Conservation (phyloP, 306 rosid species). For the Albizia julibrissin region DNA sequence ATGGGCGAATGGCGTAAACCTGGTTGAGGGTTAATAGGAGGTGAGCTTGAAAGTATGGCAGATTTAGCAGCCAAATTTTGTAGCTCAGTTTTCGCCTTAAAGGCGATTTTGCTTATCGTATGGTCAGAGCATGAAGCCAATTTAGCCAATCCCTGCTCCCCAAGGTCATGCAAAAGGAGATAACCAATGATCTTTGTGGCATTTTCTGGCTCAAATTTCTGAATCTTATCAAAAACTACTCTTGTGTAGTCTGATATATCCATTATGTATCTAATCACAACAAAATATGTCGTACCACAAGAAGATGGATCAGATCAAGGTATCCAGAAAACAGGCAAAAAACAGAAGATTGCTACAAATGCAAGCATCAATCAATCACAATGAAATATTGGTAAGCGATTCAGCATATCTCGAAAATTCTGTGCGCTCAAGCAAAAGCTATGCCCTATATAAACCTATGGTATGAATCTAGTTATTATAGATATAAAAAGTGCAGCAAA, state of each 20-base stretch:
- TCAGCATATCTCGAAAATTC: neutral
- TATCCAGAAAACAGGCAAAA: neutral
- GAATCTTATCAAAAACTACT: neutral
- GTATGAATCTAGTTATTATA: neutral
- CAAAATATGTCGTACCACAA: neutral
- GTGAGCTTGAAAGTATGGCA: neutral
- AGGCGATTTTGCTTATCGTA: neutral
- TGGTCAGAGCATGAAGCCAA: neutral
- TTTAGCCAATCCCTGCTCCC: neutral
- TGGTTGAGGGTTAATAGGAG: neutral
- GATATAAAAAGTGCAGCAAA: neutral
- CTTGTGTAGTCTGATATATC: conserved; percentile 4
- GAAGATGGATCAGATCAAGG: neutral
- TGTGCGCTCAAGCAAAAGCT: neutral
- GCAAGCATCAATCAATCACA: neutral
- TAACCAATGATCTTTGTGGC: neutral
- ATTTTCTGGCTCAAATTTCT: neutral
- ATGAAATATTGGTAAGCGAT: neutral
- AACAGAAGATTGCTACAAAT: neutral
- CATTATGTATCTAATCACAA: neutral
- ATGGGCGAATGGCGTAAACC: neutral
- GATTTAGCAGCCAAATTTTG: neutral
- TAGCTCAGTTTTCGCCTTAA: neutral
- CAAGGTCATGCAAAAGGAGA: neutral
- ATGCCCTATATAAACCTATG: neutral